phyloP scores from a whole-genome alignment of 805 yeast genomes.

The Teunomyces cretensis region DNA sequence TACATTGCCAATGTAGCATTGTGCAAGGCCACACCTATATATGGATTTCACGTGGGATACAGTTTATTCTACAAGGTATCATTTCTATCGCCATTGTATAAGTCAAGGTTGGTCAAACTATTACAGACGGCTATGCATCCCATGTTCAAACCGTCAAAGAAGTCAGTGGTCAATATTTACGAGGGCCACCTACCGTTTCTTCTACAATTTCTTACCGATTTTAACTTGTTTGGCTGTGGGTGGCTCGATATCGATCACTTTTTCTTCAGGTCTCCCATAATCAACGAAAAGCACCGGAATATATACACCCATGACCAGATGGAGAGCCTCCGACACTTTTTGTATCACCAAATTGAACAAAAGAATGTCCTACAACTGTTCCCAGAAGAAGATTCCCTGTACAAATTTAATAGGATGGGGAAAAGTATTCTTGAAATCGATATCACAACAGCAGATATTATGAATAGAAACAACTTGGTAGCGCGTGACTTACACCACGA shows the following conservation, averaged over 20 bases:
- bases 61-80: conserved; percentile 66
- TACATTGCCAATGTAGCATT: conserved; percentile 60
- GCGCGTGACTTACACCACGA: conserved; percentile 52
- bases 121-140: conserved; percentile 26
- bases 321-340: conserved; percentile 13
- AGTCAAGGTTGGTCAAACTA: conserved; percentile 51
- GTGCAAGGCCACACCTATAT: conserved; percentile 77
- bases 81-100: conserved; percentile 60
- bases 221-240: conserved; percentile 79
- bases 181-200: conserved; percentile 81
- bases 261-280: conserved; percentile 58
- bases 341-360: conserved; percentile 18
- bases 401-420: conserved; percentile 52
- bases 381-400: neutral
- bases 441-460: conserved; percentile 55
- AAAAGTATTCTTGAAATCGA: conserved; percentile 72
- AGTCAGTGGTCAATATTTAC: conserved; percentile 27
- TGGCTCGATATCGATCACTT: conserved; percentile 56
- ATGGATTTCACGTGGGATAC: conserved; percentile 76
- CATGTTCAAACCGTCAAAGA: neutral
- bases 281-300: conserved; percentile 14
- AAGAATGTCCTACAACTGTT: conserved; percentile 30
- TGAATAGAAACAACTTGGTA: conserved; percentile 48
- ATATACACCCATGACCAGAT: conserved; percentile 5
- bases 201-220: conserved; percentile 80